These are phyloP conservation scores for Phycomyces blakesleeanus DNA, from an alignment of 192 early-diverging fungal genomes.

Conservation along the genomic window DNA sequence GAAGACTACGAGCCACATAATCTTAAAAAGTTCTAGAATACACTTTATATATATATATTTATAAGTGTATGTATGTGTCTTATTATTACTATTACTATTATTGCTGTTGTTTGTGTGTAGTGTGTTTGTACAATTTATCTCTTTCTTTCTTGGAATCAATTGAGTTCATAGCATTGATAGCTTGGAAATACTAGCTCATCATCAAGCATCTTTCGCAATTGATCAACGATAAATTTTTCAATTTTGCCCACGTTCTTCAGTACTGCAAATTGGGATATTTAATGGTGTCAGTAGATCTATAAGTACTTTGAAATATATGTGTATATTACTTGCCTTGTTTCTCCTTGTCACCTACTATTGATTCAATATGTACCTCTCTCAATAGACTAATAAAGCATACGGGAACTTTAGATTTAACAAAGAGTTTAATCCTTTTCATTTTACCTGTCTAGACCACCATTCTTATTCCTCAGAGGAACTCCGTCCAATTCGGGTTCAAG, in stretches of 20 bases:
- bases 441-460: conserved; percentile 26
- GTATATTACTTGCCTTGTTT: conserved; percentile 53
- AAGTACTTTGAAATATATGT: background rate
- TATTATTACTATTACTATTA: too few species aligned
- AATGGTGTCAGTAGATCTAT: background rate
- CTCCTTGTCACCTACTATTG: conserved; percentile 60
- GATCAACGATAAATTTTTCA: conserved; percentile 74
- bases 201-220: conserved; percentile 69
- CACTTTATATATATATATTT: background rate
- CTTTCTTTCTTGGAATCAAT: too few species aligned
- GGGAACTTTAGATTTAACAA: background rate
- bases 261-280: conserved; percentile 34
- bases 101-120: too few species aligned
- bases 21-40: too few species aligned
- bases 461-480: conserved; percentile 29
- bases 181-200: conserved; percentile 77
- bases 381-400: conserved; percentile 39
- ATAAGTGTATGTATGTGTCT: background rate
- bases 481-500: conserved; percentile 59
- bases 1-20: too few species aligned
- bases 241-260: conserved; percentile 83
- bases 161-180: conserved; percentile 43
- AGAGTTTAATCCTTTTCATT: background rate
- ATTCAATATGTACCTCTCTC: conserved; percentile 57
- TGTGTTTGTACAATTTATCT: too few species aligned